phyloP scores from a whole-genome alignment of 805 yeast species.

The Monosporozyma solicola region DNA sequence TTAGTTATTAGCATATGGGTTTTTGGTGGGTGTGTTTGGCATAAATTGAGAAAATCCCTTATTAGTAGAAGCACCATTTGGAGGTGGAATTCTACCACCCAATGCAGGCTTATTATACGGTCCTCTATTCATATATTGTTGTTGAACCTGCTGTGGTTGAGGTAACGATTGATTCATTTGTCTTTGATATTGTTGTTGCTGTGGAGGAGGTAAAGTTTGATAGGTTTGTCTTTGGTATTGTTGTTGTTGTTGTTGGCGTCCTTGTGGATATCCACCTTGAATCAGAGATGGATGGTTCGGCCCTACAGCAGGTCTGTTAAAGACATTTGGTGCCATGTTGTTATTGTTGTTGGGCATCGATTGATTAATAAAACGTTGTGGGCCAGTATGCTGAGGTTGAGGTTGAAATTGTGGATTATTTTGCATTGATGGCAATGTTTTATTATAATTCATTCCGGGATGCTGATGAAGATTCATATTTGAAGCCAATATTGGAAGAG shows the following conservation, averaged over 20 bases:
- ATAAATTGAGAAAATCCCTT: conserved; percentile 30
- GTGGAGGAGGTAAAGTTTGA: background rate
- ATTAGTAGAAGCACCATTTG: conserved; percentile 6
- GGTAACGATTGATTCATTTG: background rate
- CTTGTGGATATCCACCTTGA: background rate
- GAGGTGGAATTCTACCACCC: conserved; percentile 3
- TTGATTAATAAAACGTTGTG: background rate
- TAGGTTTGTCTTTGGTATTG: background rate
- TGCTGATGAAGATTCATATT: background rate
- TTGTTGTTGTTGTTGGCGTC: background rate
- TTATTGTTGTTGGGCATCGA: background rate
- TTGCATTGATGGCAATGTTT: background rate
- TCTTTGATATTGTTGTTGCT: background rate
- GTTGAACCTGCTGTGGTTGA: background rate
- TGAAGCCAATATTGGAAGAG: background rate
- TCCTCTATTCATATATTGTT: background rate
- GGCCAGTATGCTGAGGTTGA: background rate
- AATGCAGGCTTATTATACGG: background rate
- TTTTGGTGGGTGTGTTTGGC: conserved; percentile 12
- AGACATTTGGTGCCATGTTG: background rate
- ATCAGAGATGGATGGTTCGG: background rate
- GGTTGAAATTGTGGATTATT: background rate
- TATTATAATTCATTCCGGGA: background rate
- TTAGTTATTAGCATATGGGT: background rate
- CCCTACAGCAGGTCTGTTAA: background rate